Base-by-base conservation (phyloP, 768 basidiomycete genomes). In the Trametes coccinea region DNA sequence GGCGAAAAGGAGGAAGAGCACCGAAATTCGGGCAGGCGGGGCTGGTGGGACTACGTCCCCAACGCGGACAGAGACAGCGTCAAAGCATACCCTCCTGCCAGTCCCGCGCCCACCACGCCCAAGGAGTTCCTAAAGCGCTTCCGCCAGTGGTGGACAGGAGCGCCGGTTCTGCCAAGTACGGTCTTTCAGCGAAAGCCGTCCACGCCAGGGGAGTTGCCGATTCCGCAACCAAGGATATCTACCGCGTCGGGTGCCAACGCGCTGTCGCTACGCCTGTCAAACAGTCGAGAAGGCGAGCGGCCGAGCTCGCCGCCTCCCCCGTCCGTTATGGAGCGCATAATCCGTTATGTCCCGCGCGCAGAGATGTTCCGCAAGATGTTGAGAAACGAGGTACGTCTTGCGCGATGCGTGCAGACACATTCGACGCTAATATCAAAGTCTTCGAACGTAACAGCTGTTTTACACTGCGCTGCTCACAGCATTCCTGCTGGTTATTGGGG, bases 41-140 rank as follows among this genome's bases (percentile, higher is more conserved):
- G 78, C 5, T 85, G 85, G 83, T 85, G 82, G 82, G 81, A 84
- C 65, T 82, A 83, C 67, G 78, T 82, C 4, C 76, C 80, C 17
- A 66, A 76, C 14, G 43, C 27, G 2, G 40, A 49, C 16, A 29
- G 43, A 10, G 29, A 56, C 43, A 53, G 31, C 31, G 4, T 27
- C 17, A 45, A 48, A 22, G 48, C n/a, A 14, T n/a, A 43, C 7
- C 43, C 37, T 30, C 50, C 49, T 6, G 46, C 37, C 45, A 52
- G 48, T 11, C 40, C 55, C 14, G 37, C 49, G 22, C 50, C 27
- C 22, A 49, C 16, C 41, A 29, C 43, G 17, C 60, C 41, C 5
- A 45, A 27, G 37, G 45, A 55, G 30, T 49, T 52, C 16, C 13
- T 53, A 6, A 49, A 53, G 37, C 53, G 57, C 14, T 57, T 65